These are phyloP conservation scores for Sisymbrium irio DNA, from an alignment of 345 rosid species.

Conservation along the genomic window DNA sequence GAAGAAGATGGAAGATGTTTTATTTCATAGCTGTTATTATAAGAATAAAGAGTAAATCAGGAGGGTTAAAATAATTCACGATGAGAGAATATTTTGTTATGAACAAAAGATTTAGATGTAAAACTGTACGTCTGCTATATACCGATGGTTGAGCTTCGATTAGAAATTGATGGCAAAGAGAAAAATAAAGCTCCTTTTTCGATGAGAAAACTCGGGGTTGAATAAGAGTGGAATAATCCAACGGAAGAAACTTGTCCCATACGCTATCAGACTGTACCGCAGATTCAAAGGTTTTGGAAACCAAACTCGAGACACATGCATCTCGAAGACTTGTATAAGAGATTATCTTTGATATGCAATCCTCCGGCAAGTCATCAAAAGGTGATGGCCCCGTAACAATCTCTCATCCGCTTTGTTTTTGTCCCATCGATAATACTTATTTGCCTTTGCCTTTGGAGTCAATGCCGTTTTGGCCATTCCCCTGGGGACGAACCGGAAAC, in stretches of 20 bases:
- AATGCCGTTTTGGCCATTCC: not conserved
- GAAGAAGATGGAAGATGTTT: too few relatives aligned
- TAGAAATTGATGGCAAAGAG: constrained; percentile 43
- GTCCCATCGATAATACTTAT: not conserved
- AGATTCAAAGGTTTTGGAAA: constrained; percentile 39
- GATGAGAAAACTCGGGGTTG: constrained; percentile 21
- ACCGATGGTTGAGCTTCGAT: constrained; percentile 19
- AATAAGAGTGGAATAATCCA: constrained; percentile 29
- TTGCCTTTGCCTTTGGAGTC: not conserved
- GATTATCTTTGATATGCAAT: constrained; percentile 40
- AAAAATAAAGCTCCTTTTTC: constrained; percentile 45
- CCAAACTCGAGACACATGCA: constrained; percentile 40
- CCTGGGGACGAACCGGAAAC: not conserved
- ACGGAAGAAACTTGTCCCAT: constrained; percentile 53
- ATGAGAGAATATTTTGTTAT: too few relatives aligned
- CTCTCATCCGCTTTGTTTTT: not conserved
- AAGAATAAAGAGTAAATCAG: too few relatives aligned
- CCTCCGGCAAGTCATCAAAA: constrained; percentile 32
- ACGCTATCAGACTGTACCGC: constrained; percentile 48
- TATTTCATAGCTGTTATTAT: too few relatives aligned
- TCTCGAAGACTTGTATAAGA: constrained; percentile 43
- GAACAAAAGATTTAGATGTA: too few relatives aligned
- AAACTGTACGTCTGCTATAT: too few relatives aligned
- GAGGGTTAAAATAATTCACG: too few relatives aligned
- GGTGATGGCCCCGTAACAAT: not conserved